These are phyloP conservation scores for Aphanomyces astaci DNA, from an alignment of 352 stramenopile species.

Conservation along the genomic window DNA sequence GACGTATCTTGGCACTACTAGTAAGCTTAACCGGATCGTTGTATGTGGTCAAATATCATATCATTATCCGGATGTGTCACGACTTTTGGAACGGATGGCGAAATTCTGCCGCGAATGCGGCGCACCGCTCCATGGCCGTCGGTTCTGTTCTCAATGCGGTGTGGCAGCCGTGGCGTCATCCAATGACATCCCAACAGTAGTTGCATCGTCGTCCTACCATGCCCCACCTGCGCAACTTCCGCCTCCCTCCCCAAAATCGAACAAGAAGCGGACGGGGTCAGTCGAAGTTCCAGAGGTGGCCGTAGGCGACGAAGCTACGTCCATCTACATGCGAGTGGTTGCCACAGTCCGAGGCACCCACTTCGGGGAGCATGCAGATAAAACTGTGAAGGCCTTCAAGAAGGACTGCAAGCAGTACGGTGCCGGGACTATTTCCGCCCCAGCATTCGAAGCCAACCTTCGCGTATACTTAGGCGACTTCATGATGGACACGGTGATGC, in stretches of 20 bases:
- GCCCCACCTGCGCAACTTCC: background rate
- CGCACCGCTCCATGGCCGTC: constrained; percentile 7
- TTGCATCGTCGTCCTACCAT: background rate
- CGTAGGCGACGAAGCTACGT: constrained; percentile 53
- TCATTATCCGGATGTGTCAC: background rate
- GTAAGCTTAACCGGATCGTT: background rate
- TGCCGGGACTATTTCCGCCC: constrained; percentile 48
- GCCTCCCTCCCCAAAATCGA: background rate
- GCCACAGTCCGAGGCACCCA: constrained; percentile 67
- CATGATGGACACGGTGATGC: constrained; percentile 77
- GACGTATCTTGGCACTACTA: too few relatives aligned
- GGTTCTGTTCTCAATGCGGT: constrained; percentile 15
- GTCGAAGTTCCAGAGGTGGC: constrained; percentile 48
- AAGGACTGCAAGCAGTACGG: constrained; percentile 70
- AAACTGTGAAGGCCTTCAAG: constrained; percentile 51
- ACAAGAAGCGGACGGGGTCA: constrained; percentile 5
- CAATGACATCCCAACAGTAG: background rate
- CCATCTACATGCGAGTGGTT: constrained; percentile 77
- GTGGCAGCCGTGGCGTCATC: background rate
- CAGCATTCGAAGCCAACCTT: constrained; percentile 54
- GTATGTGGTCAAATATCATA: background rate
- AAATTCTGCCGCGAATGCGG: constrained; percentile 19
- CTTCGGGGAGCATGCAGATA: constrained; percentile 58
- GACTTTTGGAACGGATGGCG: background rate
- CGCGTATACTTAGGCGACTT: constrained; percentile 55